phyloP scores from a whole-genome alignment of 352 stramenopile species.

The Pythium vanterpoolii region DNA sequence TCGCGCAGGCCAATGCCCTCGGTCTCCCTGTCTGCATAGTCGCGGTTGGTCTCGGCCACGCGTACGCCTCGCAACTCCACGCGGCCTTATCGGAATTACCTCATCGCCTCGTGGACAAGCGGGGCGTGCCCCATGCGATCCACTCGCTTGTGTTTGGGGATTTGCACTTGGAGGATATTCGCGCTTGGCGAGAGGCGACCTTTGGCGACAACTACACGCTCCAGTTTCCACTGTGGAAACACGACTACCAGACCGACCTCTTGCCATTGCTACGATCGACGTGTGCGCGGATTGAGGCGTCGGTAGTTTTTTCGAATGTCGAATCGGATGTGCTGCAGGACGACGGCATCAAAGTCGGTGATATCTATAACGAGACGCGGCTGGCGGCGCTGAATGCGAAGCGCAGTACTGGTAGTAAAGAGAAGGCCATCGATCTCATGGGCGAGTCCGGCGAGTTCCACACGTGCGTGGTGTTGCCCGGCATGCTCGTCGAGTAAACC shows the following conservation, averaged over 20 bases:
- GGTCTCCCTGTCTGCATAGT: constrained; percentile 78
- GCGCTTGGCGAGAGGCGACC: constrained; percentile 68
- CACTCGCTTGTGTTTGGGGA: constrained; percentile 79
- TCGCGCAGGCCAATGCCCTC: constrained; percentile 68
- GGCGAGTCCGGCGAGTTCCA: constrained; percentile 91
- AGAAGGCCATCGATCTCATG: constrained; percentile 67
- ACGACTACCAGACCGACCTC: constrained; percentile 58
- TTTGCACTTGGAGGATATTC: constrained; percentile 86
- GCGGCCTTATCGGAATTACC: constrained; percentile 32
- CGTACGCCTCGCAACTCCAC: constrained; percentile 30
- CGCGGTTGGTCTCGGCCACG: constrained; percentile 38
- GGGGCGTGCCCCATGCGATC: constrained; percentile 27
- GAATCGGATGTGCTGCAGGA: constrained; percentile 27
- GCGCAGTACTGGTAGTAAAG: background rate
- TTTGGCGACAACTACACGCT: constrained; percentile 51
- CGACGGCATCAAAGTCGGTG: constrained; percentile 29
- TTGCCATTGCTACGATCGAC: constrained; percentile 55
- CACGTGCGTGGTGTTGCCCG: constrained; percentile 73
- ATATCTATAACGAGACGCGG: constrained; percentile 37
- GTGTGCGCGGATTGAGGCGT: constrained; percentile 35
- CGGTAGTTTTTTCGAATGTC: constrained; percentile 57
- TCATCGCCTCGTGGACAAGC: constrained; percentile 16
- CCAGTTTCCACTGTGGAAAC: constrained; percentile 79
- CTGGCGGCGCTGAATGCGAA: constrained; percentile 32
- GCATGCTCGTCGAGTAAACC: constrained; percentile 36